A percentile compares a stretch with the other conserved stretches of the same genome.
Conservation (phyloP, 2,329 filamentous ascomycete species). For the Polychaeton citri region DNA sequence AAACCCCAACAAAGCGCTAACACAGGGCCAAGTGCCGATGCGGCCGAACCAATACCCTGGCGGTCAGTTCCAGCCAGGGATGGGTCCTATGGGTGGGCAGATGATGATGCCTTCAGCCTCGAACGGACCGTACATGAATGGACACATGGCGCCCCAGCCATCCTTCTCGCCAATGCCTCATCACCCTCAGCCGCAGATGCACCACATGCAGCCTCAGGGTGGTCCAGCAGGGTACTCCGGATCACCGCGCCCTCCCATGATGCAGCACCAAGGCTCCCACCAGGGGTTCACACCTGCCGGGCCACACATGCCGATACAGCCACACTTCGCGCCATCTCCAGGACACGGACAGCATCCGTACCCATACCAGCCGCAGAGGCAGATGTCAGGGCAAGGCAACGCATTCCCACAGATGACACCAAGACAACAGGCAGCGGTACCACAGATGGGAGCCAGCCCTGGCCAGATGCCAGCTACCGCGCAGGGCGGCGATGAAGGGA, state of each 20-base stretch:
- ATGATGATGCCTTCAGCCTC: conserved; percentile 52
- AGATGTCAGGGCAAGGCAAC: conserved; percentile 14
- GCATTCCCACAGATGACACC: conserved; percentile 23
- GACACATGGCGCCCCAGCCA: conserved; percentile 68
- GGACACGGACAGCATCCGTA: conserved; percentile 2
- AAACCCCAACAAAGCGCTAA: background rate
- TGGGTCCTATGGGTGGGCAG: conserved; percentile 44
- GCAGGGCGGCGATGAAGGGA: conserved; percentile 17
- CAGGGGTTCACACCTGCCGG: conserved; percentile 56
- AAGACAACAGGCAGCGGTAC: conserved; percentile 18
- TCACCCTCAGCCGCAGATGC: conserved; percentile 52
- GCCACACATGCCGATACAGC: conserved; percentile 21
- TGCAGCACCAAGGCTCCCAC: conserved; percentile 89
- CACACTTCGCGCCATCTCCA: conserved; percentile 4
- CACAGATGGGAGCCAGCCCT: conserved; percentile 16
- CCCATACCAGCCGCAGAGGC: conserved; percentile 12
- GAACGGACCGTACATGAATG: conserved; percentile 50
- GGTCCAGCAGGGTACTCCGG: conserved; percentile 53
- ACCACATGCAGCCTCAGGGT: conserved; percentile 13
- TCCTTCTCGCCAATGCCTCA: conserved; percentile 52
- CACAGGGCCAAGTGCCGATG: conserved; percentile 23
- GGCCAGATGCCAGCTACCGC: conserved; percentile 11
- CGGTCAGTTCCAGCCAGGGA: background rate
- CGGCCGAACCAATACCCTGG: conserved; percentile 44
- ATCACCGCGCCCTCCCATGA: conserved; percentile 78